Evolutionary conservation across 768 basidiomycete genomes (phyloP), one percentile per base, ranked within the genome.

Genomic region (Stropharia rugosoannulata): DNA sequence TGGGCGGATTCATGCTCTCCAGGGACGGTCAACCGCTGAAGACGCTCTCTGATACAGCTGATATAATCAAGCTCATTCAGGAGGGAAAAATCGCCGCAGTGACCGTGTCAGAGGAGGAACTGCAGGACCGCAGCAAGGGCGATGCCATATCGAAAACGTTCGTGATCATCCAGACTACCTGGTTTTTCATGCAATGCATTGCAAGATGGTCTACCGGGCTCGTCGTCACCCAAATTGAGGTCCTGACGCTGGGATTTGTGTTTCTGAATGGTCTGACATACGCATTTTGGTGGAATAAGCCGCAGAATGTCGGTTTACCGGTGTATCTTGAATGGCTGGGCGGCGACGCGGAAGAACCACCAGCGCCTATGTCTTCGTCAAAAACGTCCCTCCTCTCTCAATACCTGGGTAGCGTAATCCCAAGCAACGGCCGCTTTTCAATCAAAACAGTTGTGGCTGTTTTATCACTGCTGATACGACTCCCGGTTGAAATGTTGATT

Each of bases 271-370:
- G 64, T 6, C 45, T 64, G 6, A 68, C 62, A 12, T 74, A 71
- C 57, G 36, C 57, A 2, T 57, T 72, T 8, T 76, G 76, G 75
- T 73, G 70, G 73, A 53, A 68, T 16, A 76, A 76, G 56, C 75
- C 74, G 2, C 29, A 32, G 40, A 41, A 41, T n/a, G 22, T 22
- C 4, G 22, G 22, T 22, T 22, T 22, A 22, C 22, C 22, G 4
- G 22, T 22, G 22, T 22, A 22, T 22, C 22, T 22, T 2, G 22
- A 22, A 22, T 22, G 22, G 22, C 22, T 22, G 22, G 22, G 22
- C 22, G 22, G 22, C 22, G 22, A 22, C 22, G 22, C 22, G 4
- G 22, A 22, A 1, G 22, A 1, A 22, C 22, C 22, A 4, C 22
- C 1, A 22, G 22, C 4, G 22, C 22, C 22, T 22, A 22, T 4